Conservation (phyloP, 148 eudicot species). For the Cornus controversa region DNA sequence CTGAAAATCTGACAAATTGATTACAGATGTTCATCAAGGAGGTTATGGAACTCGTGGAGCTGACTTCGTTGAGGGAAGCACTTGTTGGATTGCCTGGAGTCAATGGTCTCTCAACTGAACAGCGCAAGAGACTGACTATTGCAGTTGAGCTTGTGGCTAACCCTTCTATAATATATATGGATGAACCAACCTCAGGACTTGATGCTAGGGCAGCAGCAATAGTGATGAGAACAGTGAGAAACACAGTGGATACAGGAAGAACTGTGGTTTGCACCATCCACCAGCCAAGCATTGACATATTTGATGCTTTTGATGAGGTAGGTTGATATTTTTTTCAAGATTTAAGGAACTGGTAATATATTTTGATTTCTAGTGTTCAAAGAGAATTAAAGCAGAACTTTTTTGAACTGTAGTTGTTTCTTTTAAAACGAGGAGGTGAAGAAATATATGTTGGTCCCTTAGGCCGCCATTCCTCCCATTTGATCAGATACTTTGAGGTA, state of each 20-base stretch:
- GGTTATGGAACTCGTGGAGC: conserved; percentile 60
- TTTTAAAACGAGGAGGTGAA: conserved; percentile 56
- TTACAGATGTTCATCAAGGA: conserved; percentile 58
- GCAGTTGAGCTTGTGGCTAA: conserved; percentile 70
- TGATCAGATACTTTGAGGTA: conserved; percentile 59
- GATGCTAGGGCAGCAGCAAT: conserved; percentile 71
- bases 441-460: conserved; percentile 59
- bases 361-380: neutral
- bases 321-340: neutral
- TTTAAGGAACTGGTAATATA: neutral
- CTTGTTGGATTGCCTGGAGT: conserved; percentile 60
- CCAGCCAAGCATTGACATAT: conserved; percentile 66
- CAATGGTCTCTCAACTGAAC: conserved; percentile 62
- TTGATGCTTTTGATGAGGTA: conserved; percentile 68
- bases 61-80: conserved; percentile 39
- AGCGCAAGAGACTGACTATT: conserved; percentile 54
- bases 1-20: conserved; percentile 1
- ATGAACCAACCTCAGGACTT: conserved; percentile 68
- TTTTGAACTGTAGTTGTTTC: conserved; percentile 36
- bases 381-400: neutral
- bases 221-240: conserved; percentile 65
- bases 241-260: conserved; percentile 65
- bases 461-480: conserved; percentile 36
- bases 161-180: conserved; percentile 68
- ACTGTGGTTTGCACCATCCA: conserved; percentile 69